phyloP scores from a whole-genome alignment of 2,329 filamentous ascomycete species.

The Exophiala viscosa region DNA sequence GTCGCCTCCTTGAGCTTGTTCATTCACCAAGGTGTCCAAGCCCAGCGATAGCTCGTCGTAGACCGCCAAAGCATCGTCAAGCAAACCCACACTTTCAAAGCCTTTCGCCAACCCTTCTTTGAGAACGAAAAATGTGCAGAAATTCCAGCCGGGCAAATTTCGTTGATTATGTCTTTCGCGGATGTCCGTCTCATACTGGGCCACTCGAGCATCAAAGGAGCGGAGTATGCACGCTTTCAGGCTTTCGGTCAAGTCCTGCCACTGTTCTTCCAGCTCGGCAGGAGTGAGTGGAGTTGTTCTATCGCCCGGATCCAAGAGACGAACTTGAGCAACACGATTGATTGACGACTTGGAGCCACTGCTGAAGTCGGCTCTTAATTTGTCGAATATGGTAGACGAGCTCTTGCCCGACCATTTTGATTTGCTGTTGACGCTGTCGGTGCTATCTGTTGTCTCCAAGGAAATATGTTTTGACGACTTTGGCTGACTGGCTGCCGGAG shows the following conservation, averaged over 20 bases:
- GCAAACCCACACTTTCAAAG: conserved; percentile 91
- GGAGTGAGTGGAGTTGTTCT: conserved; percentile 57
- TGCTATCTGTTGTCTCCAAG: conserved; percentile 45
- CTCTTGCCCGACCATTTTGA: conserved; percentile 74
- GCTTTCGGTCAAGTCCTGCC: conserved; percentile 78
- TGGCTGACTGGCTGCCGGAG: conserved; percentile 73
- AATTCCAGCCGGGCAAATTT: conserved; percentile 91
- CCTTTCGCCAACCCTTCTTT: conserved; percentile 92
- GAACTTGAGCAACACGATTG: conserved; percentile 81
- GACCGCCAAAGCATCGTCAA: conserved; percentile 89
- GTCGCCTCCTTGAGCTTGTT: conserved; percentile 61
- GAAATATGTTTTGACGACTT: conserved; percentile 52
- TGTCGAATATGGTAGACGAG: conserved; percentile 80
- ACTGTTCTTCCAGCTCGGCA: conserved; percentile 75
- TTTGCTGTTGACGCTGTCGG: conserved; percentile 62
- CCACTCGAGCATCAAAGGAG: conserved; percentile 86
- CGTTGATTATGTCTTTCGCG: conserved; percentile 88
- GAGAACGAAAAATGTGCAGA: conserved; percentile 97
- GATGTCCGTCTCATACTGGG: conserved; percentile 95
- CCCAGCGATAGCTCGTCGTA: conserved; percentile 93
- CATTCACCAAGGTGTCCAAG: conserved; percentile 74
- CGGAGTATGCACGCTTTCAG: conserved; percentile 81
- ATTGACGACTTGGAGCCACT: conserved; percentile 66
- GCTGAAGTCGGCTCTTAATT: conserved; percentile 87
- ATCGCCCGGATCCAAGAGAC: conserved; percentile 49